Evolutionary conservation across 2,329 filamentous ascomycete species (phyloP).

Genomic region (Cytospora paraplurivora): DNA sequence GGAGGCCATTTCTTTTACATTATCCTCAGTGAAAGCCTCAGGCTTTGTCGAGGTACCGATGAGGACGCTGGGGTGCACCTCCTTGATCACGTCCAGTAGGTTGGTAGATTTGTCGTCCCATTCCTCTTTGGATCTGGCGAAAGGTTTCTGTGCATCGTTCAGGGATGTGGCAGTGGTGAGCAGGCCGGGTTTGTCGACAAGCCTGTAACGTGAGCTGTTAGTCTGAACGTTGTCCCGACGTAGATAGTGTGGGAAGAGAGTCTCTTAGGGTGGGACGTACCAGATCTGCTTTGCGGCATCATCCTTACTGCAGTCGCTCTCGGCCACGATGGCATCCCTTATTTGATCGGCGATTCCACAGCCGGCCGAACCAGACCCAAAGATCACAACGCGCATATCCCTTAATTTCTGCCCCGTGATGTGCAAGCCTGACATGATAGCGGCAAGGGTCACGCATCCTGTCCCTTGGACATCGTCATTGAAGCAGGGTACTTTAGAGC

Average conservation of each 20-base stretch:
- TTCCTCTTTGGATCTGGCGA: conserved; percentile 63
- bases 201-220: conserved; percentile 48
- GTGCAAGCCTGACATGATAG: conserved; percentile 74
- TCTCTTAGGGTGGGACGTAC: conserved; percentile 43
- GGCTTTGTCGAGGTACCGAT: conserved; percentile 83
- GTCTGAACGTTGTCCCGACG: not conserved
- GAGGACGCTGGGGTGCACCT: conserved; percentile 76
- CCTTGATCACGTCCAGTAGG: conserved; percentile 67
- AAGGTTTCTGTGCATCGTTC: conserved; percentile 65
- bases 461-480: conserved; percentile 92
- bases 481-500: conserved; percentile 76
- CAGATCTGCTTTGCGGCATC: conserved; percentile 81
- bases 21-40: conserved; percentile 72
- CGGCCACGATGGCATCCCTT: conserved; percentile 72
- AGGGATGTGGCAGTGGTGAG: conserved; percentile 59
- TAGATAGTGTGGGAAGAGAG: not conserved
- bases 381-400: conserved; percentile 73
- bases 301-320: conserved; percentile 66
- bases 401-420: conserved; percentile 66
- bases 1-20: conserved; percentile 74
- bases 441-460: conserved; percentile 82
- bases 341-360: conserved; percentile 87
- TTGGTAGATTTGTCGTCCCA: conserved; percentile 62
- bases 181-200: conserved; percentile 80
- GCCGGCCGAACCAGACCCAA: conserved; percentile 80